A percentile compares a stretch with the other conserved stretches of the same genome.
These are phyloP conservation scores for Vitis labrusca DNA, from an alignment of 164 flowering plant genomes.

Conservation along the genomic window DNA sequence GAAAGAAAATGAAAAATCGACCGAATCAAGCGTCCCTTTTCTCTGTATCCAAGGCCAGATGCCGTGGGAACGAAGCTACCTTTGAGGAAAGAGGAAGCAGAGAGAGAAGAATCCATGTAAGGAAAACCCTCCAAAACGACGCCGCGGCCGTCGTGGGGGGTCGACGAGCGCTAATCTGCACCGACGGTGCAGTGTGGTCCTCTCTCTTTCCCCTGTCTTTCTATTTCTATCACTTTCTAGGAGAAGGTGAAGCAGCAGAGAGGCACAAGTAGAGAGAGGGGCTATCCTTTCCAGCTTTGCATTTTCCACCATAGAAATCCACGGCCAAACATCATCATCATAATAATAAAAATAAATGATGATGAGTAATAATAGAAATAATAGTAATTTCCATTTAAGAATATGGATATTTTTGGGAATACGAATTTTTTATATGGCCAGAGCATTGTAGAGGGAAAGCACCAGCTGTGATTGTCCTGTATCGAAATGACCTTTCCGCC, in stretches of 20 bases:
- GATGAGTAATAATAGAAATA: not conserved
- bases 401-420: not conserved
- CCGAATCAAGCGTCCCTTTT: conserved; percentile 5
- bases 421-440: not conserved
- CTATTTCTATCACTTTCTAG: too few species aligned
- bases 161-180: conserved; percentile 18
- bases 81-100: conserved; percentile 10
- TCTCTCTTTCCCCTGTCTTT: not conserved
- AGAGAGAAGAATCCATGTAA: conserved; percentile 17
- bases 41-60: conserved; percentile 15
- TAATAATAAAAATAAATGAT: not conserved
- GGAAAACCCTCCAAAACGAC: conserved; percentile 2
- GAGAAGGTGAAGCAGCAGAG: conserved; percentile 12
- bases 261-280: conserved; percentile 12
- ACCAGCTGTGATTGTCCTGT: conserved; percentile 26
- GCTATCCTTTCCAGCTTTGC: conserved; percentile 18
- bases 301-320: conserved; percentile 38
- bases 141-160: conserved; percentile 3
- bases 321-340: conserved; percentile 8
- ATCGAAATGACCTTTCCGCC: conserved; percentile 13
- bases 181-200: conserved; percentile 15
- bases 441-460: conserved; percentile 5
- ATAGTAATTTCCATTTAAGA: not conserved
- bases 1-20: not conserved
- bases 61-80: conserved; percentile 47